Evolutionary conservation across 1,284 basidiomycete genomes (phyloP).

Genomic region (Phenoliferia sp.): DNA sequence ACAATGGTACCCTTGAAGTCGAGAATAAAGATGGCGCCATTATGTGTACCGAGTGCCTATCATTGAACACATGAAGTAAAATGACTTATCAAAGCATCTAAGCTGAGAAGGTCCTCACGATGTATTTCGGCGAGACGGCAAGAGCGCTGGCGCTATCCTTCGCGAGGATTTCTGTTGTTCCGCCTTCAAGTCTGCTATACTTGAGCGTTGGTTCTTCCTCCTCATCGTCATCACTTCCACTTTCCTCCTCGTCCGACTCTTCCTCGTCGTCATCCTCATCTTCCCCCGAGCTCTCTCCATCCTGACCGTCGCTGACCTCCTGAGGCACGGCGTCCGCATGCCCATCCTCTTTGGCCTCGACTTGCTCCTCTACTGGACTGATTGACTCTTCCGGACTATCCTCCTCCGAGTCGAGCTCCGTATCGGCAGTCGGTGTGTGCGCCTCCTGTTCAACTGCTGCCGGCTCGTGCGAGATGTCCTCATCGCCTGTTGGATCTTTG

Average conservation of each 20-base stretch:
- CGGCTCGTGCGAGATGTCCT: not conserved
- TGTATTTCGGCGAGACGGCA: conserved; percentile 65
- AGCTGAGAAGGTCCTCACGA: conserved; percentile 52
- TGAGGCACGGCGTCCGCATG: conserved; percentile 29
- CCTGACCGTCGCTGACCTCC: conserved; percentile 34
- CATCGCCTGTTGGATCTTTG: not conserved
- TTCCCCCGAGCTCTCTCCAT: conserved; percentile 53
- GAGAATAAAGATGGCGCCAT: conserved; percentile 69
- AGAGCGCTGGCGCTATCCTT: conserved; percentile 83
- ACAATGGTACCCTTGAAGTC: conserved; percentile 56
- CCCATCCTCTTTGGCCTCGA: not conserved
- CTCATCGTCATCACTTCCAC: conserved; percentile 16
- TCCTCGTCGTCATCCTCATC: conserved; percentile 62
- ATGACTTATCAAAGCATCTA: not conserved
- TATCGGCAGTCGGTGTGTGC: not conserved
- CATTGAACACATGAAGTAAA: too few relatives aligned
- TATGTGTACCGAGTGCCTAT: conserved; percentile 76
- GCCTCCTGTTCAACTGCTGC: not conserved
- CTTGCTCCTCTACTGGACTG: not conserved
- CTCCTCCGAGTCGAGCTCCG: conserved; percentile 8
- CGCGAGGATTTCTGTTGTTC: conserved; percentile 71
- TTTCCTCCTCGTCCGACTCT: conserved; percentile 48
- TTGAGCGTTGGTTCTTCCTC: conserved; percentile 59
- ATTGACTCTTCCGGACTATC: not conserved
- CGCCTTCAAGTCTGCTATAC: conserved; percentile 71